Base-by-base conservation (phyloP, 2,329 filamentous ascomycete species). In the Zalaria sp. region DNA sequence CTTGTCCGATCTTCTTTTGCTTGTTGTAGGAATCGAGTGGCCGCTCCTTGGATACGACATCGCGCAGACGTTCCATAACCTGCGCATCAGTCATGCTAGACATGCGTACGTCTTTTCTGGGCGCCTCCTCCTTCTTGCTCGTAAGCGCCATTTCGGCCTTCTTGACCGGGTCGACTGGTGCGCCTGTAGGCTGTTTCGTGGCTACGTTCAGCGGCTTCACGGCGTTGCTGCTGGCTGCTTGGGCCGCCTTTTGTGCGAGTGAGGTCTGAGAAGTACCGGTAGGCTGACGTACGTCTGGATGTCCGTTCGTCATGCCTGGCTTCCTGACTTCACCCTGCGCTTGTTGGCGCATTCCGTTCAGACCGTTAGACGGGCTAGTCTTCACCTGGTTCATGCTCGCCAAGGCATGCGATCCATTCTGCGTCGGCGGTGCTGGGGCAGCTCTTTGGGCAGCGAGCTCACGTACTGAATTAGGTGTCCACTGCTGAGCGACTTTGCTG, bases 1-100 rank as follows among this genome's bases (percentile, higher is more conserved):
- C 91, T 62, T 98, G 91, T 18, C 91, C 91, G 62, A 98, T 96
- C 73, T 98, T 98, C 75, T 95, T 95, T 66, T 96, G 91, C 69
- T 98, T 98, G 56, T 88, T 89, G 68, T 98, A 98, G 25, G 88
- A 94, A 50, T 93, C 71, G 54, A 93, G 83, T 41, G 91, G 91
- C 57, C 93, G 88, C 46, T 94, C 87, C 61, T 93, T 93, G 47
- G 88, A 95, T 1, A 98, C 91, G 5, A 91, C 89, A 50, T 93
- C 85, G 58, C 88, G 83, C 41, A 98, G 73, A 58, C 87, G 91
- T 50, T 85, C 81, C 91, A 98, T 98, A 43, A 98, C 91, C 61
- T 98, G 89, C 49, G 75, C 82, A 65, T 98, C 91, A 6, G 85
- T 84, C 91, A 98, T 96, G 53, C 84, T 93, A 32, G 89, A 96